phyloP scores from a whole-genome alignment of 2,329 filamentous ascomycete species.

The Microdochium bolleyi region DNA sequence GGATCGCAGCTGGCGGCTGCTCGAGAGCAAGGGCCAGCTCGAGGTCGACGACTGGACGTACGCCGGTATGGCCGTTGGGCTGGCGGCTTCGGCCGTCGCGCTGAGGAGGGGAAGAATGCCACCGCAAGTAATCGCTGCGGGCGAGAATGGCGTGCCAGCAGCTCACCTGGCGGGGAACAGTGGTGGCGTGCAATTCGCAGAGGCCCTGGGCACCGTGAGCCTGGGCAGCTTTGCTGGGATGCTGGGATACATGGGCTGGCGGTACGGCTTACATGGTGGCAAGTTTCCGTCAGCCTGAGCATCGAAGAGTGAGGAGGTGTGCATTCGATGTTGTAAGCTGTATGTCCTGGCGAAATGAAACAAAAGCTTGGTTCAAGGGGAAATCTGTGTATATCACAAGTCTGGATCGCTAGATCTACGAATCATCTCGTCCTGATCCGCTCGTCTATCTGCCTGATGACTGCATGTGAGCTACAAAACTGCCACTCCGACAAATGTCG shows the following conservation, averaged over 20 bases:
- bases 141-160: no score
- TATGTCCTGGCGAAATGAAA: neutral
- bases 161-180: slow-evolving; percentile 8
- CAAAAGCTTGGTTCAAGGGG: neutral
- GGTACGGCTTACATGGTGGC: slow-evolving; percentile 37
- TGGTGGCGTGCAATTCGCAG: neutral
- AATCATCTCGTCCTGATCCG: no score
- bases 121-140: no score
- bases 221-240: slow-evolving; percentile 41
- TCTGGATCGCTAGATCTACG: no score
- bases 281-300: slow-evolving; percentile 22
- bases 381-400: neutral
- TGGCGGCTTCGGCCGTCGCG: slow-evolving; percentile 19
- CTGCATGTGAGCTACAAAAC: no score
- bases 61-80: slow-evolving; percentile 26
- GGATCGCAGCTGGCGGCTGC: slow-evolving; percentile 53
- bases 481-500: no score
- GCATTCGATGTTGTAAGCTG: neutral
- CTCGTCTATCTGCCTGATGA: no score
- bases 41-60: slow-evolving; percentile 49
- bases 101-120: slow-evolving; percentile 14
- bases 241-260: slow-evolving; percentile 38
- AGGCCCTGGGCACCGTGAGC: slow-evolving; percentile 32
- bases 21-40: slow-evolving; percentile 49
- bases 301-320: slow-evolving; percentile 1